Conservation (phyloP, 2,329 filamentous ascomycete genomes). For the Leptographium procerum region DNA sequence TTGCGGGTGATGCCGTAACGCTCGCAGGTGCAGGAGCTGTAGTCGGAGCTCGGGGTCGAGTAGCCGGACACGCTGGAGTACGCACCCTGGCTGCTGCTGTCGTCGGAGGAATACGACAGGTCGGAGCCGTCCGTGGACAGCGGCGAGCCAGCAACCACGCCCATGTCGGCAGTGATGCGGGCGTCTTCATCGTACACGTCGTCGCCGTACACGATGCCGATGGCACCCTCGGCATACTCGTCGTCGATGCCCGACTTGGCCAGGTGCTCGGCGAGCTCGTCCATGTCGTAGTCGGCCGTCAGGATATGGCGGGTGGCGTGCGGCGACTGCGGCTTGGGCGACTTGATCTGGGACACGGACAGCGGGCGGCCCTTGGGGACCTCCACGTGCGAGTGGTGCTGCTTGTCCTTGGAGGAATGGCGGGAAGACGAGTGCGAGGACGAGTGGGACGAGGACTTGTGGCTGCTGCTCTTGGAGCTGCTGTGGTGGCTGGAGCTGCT, state of each 20-base stretch:
- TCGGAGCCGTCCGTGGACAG: conserved; percentile 54
- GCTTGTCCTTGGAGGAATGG: conserved; percentile 18
- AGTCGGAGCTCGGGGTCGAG: conserved; percentile 66
- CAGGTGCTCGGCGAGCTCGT: conserved; percentile 28
- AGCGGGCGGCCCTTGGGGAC: conserved; percentile 82
- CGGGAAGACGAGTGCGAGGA: conserved; percentile 25
- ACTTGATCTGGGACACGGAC: conserved; percentile 79
- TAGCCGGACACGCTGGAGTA: conserved; percentile 66
- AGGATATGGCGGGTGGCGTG: conserved; percentile 81
- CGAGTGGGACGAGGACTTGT: conserved; percentile 6
- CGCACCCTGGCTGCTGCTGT: conserved; percentile 45
- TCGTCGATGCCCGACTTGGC: conserved; percentile 16
- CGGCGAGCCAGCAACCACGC: conserved; percentile 37
- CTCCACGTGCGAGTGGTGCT: conserved; percentile 44
- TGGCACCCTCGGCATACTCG: conserved; percentile 25
- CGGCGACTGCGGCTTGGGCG: conserved; percentile 80
- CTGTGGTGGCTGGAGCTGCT: conserved; percentile 1
- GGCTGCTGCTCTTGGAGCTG: conserved; percentile 13
- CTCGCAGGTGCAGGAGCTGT: conserved; percentile 79
- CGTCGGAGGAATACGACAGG: conserved; percentile 61
- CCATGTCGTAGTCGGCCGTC: conserved; percentile 61
- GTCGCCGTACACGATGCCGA: conserved; percentile 21
- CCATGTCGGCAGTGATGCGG: conserved; percentile 39
- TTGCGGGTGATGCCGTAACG: conserved; percentile 92
- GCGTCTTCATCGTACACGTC: conserved; percentile 11